Percentiles rank a stretch among this genome's conserved stretches.
These are phyloP conservation scores for Euphorbia lathyris DNA, from an alignment of 345 rosid genomes.

Conservation along the genomic window DNA sequence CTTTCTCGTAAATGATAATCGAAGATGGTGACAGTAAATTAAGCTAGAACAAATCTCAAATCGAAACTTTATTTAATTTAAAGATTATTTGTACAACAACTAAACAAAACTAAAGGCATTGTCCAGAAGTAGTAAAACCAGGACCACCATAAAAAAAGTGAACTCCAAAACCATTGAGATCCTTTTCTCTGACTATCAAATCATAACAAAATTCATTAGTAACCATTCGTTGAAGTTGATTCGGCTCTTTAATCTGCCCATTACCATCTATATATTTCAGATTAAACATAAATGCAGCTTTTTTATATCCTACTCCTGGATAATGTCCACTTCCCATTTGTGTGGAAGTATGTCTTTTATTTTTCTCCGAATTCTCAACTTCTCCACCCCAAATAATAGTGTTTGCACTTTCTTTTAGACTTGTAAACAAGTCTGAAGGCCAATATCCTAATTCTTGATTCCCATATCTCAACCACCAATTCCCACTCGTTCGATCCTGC, in stretches of 20 bases:
- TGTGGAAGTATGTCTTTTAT: background rate
- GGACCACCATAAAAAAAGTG: background rate
- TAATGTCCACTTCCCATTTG: constrained; percentile 24
- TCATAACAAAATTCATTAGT: background rate
- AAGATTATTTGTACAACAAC: too few relatives aligned
- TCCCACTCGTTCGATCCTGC: background rate
- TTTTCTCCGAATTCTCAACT: background rate
- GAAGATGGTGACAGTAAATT: too few relatives aligned
- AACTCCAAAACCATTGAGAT: background rate
- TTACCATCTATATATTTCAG: background rate
- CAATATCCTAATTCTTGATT: constrained; percentile 10
- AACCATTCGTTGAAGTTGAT: background rate
- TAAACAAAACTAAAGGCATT: too few relatives aligned
- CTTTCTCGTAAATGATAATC: too few relatives aligned
- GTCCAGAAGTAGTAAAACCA: background rate
- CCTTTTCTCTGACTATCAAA: background rate
- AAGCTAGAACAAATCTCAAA: too few relatives aligned
- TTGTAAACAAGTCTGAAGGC: constrained; percentile 5
- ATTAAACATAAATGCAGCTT: background rate
- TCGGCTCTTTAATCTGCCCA: background rate
- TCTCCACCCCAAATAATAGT: constrained; percentile 8
- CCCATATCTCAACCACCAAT: constrained; percentile 1
- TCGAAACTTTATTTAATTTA: too few relatives aligned
- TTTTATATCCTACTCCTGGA: constrained; percentile 9
- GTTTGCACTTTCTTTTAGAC: background rate